A percentile compares a stretch with the other conserved stretches of the same genome.
These are phyloP conservation scores for Malassezia obtusa DNA, from an alignment of 1,284 basidiomycete genomes.

Conservation along the genomic window DNA sequence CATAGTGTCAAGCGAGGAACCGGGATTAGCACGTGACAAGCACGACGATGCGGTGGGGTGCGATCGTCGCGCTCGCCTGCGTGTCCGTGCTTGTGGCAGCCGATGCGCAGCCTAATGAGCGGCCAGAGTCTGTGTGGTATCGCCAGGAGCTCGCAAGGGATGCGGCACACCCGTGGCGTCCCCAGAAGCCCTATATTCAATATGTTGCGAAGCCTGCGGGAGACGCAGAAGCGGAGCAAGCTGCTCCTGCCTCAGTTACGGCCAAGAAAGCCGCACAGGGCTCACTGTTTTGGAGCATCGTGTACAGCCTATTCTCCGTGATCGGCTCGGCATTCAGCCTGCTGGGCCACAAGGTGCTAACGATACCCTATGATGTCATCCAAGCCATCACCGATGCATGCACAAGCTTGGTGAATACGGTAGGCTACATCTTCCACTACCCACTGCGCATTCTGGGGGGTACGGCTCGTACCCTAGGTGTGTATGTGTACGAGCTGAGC, in stretches of 20 bases:
- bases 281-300: too few relatives aligned
- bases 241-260: too few relatives aligned
- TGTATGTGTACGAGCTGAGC: neutral
- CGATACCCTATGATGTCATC: too few relatives aligned
- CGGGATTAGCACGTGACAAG: neutral
- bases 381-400: too few relatives aligned
- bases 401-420: neutral
- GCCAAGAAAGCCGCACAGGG: too few relatives aligned
- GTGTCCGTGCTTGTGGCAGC: neutral
- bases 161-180: neutral
- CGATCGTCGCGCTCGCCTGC: neutral
- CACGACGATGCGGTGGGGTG: constrained; percentile 2
- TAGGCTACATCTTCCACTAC: neutral
- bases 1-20: neutral
- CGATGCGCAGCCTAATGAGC: neutral
- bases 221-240: too few relatives aligned
- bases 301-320: too few relatives aligned
- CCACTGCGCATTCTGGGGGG: neutral
- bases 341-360: too few relatives aligned
- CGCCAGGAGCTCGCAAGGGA: neutral
- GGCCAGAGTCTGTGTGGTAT: neutral
- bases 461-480: neutral
- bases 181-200: neutral
- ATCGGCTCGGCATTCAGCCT: too few relatives aligned
- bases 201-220: neutral